These are phyloP conservation scores for Colletotrichum truncatum DNA, from an alignment of 2,329 filamentous ascomycete species.

Conservation along the genomic window DNA sequence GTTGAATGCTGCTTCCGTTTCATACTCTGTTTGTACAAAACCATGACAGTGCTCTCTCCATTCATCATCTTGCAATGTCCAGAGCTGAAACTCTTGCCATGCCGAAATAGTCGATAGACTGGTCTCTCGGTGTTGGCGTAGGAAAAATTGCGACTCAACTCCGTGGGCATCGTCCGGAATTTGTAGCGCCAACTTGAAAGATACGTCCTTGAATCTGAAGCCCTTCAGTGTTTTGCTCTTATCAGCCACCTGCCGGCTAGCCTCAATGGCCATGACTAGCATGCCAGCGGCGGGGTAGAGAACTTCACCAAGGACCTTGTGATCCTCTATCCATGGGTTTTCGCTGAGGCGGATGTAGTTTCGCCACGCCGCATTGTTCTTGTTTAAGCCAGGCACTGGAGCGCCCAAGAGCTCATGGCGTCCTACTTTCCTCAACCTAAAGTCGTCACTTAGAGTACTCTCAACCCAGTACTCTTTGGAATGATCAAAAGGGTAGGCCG, in stretches of 20 bases:
- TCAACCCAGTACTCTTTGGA: conserved; percentile 36
- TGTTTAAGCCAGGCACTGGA: conserved; percentile 19
- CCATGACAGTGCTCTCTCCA: conserved; percentile 40
- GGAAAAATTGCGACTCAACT: conserved; percentile 32
- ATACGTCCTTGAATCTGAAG: conserved; percentile 34
- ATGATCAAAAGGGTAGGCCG: conserved; percentile 36
- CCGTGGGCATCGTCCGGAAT: conserved; percentile 26
- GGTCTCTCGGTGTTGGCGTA: conserved; percentile 30
- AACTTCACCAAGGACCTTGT: conserved; percentile 53
- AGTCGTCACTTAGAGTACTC: conserved; percentile 21
- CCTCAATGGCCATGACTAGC: conserved; percentile 40
- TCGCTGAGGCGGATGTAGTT: conserved; percentile 39
- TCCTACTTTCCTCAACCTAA: neutral
- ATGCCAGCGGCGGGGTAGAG: conserved; percentile 49
- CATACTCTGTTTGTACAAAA: conserved; percentile 32
- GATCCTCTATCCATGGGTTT: conserved; percentile 57
- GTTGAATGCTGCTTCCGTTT: neutral
- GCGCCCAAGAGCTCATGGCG: conserved; percentile 32
- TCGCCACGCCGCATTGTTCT: conserved; percentile 23
- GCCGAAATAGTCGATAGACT: conserved; percentile 19
- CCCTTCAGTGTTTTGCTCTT: conserved; percentile 1
- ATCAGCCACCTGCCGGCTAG: conserved; percentile 26
- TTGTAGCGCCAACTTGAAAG: conserved; percentile 33
- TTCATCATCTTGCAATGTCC: conserved; percentile 26
- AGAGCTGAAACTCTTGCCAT: conserved; percentile 38